Evolutionary conservation across 2,329 filamentous ascomycete species (phyloP), one percentile per base, ranked within the genome.

Genomic region (Xylariales sp.): DNA sequence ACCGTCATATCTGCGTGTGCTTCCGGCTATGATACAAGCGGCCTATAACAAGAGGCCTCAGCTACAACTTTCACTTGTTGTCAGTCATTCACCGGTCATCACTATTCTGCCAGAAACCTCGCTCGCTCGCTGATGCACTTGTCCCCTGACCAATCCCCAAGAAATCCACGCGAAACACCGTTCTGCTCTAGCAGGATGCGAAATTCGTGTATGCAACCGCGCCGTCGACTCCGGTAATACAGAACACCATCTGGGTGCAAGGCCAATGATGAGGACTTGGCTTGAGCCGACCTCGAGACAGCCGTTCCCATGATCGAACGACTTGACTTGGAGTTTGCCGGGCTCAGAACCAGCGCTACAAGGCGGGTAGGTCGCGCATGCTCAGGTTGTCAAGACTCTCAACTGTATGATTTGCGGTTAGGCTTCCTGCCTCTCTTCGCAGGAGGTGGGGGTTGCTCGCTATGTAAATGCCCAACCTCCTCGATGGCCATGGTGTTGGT

Each of bases 401-500:
- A 45, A 15, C 33, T 68, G 54, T 73, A 71, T 40, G 73, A 68
- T 15, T 42, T 42, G n/a, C 39, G 31, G 7, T n/a, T 22, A 19
- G 22, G 7, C 59, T 76, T 78, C 56, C 66, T 70, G 12, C 63
- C 66, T 47, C 70, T 68, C 60, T 78, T 80, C 16, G 66, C 53
- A 46, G 70, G 70, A 2, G 71, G 73, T 28, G 74, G 73, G 6
- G 74, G 73, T 21, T 72, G 68, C 44, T 77, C 66, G 46, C 71
- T 74, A 55, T 81, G 77, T 25, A 80, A 56, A 44, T 80, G 75
- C 1, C 77, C 77, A 14, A 78, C 51, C 44, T 79, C 73, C 20
- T 78, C 73, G 27, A 78, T 51, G 5, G 74, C 76, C 57, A 71
- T 77, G 18, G 69, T 74, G 47, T 81, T 81, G 52, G 71, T 59